Evolutionary conservation across 1,139 yeast species (phyloP).

Genomic region (Geotrichum europaeum): DNA sequence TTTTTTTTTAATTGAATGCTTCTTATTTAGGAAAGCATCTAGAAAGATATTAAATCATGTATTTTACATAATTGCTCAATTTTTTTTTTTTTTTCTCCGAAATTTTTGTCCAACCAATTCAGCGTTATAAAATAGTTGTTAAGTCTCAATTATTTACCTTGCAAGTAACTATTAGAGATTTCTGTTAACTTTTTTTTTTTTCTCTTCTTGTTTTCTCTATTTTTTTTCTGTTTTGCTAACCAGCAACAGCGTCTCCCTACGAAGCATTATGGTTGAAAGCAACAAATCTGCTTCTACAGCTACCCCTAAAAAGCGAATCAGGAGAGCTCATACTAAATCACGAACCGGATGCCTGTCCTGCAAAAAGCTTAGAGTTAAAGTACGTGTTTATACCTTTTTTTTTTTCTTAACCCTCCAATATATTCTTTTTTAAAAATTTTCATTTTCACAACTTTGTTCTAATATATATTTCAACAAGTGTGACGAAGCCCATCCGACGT

Average conservation of each 20-base stretch:
- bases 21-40: background rate
- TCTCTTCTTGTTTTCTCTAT: background rate
- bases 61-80: background rate
- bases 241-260: background rate
- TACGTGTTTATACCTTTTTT: background rate
- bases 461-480: slow-evolving; percentile 1
- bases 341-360: slow-evolving; percentile 17
- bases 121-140: background rate
- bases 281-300: background rate
- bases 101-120: background rate
- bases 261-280: background rate
- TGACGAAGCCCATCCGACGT: slow-evolving; percentile 13
- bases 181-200: background rate
- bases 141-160: background rate
- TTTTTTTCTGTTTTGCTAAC: background rate
- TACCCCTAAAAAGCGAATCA: slow-evolving; percentile 9
- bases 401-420: background rate
- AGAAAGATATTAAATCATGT: background rate
- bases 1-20: background rate
- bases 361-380: slow-evolving; percentile 15
- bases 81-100: background rate
- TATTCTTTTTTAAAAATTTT: background rate
- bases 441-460: background rate
- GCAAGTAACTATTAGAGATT: background rate
- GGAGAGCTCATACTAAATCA: slow-evolving; percentile 17